A percentile compares a stretch with the other conserved stretches of the same genome.
Conservation (phyloP, 371 early-diverging fungal genomes). For the Circinella umbellata region DNA sequence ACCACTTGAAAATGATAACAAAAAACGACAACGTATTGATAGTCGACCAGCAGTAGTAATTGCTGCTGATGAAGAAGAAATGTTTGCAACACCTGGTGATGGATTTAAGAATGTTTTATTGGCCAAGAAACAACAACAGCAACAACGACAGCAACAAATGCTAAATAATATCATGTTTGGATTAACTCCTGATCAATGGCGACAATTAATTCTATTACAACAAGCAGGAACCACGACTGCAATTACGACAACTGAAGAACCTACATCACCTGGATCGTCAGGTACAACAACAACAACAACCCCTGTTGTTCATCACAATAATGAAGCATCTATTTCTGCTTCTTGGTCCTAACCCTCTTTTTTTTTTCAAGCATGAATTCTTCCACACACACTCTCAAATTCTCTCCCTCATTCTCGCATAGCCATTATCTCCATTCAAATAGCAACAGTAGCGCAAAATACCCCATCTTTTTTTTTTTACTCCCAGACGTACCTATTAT, state of each 20-base stretch:
- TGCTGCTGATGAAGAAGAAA: constrained; percentile 14
- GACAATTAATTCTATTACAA: constrained; percentile 8
- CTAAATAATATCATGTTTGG: not conserved
- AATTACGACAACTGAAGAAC: constrained; percentile 17
- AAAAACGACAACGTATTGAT: constrained; percentile 9
- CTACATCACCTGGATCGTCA: not conserved
- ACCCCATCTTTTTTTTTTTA: too few species aligned
- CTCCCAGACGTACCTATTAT: too few species aligned
- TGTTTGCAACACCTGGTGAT: constrained; percentile 10
- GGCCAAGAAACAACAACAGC: constrained; percentile 12
- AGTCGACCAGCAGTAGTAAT: constrained; percentile 16
- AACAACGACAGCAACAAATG: constrained; percentile 3
- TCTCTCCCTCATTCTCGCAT: not conserved
- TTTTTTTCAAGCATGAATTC: not conserved
- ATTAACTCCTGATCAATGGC: constrained; percentile 15
- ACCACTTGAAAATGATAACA: not conserved
- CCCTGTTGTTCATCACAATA: not conserved
- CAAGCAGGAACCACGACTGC: constrained; percentile 1
- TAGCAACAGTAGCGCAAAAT: too few species aligned
- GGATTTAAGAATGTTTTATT: constrained; percentile 13
- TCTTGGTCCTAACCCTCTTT: not conserved
- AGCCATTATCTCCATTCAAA: not conserved
- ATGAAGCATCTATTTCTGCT: not conserved
- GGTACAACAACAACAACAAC: not conserved
- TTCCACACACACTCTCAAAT: not conserved